Base-by-base conservation (phyloP, 768 basidiomycete species). In the Calocybe indica region DNA sequence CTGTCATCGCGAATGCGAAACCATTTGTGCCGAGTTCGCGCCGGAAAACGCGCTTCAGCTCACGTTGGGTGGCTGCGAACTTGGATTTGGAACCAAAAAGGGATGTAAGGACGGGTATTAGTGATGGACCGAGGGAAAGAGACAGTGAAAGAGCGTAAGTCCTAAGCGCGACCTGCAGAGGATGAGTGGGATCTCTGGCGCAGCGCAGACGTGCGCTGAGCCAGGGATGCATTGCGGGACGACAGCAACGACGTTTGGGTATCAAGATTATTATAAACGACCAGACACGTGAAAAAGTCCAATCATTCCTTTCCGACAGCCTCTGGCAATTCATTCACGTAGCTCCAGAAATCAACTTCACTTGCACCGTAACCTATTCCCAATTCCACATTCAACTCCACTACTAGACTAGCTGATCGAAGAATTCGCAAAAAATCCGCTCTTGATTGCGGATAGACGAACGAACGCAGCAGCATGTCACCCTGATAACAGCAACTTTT, bases 401-500 rank as follows among this genome's bases (percentile, higher is more conserved):
- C 45, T 14, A 75, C 55, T 3, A 84, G 53, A 5, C 74, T 77
- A 1, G 73, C 76, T 6, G 60, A 64, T 13, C 62, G 66, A 7
- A 89, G 55, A 14, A 88, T 65, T 43, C 72, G 64, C n/a, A 86
- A 53, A 46, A 90, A 82, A 46, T 76, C 71, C 2, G 77, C 80
- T 4, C 88, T 78, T 9, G 89, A 88, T 48, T 88, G 85, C 1
- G 89, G 88, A 56, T 76, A 91, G 37, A 88, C 65, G 56, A 89
- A 88, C 1, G 73, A 64, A 10, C 64, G 70, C 36, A 89, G 62
- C 38, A 92, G 64, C 2, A 74, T 62, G 28, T 70, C 66, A 34
- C 75, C 77, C 88, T 90, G 50, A 31, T 13, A 32, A 47, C 22
- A 22, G 22, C 22, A 22, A 22, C 22, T 22, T 31, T 22, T 48